Evolutionary conservation across 2,329 filamentous ascomycete species (phyloP).

Genomic region (Xylaria sp.): DNA sequence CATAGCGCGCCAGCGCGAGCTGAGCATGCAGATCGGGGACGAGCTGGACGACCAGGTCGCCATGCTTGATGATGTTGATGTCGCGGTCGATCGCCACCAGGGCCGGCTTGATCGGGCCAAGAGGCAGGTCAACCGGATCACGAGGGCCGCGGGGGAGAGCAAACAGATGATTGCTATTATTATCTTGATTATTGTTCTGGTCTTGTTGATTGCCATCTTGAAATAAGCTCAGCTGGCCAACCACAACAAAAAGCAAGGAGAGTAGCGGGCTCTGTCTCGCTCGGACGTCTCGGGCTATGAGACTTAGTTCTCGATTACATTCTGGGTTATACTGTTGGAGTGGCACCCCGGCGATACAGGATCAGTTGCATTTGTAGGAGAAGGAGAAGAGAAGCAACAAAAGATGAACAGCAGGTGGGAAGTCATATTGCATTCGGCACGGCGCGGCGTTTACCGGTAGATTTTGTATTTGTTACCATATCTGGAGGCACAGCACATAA

Average conservation of each 20-base stretch:
- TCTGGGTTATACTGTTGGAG: background rate
- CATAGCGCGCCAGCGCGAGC: slow-evolving; percentile 86
- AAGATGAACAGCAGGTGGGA: background rate
- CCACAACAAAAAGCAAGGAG: background rate
- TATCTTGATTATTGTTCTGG: slow-evolving; percentile 78
- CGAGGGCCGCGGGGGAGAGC: slow-evolving; percentile 78
- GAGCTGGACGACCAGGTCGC: slow-evolving; percentile 91
- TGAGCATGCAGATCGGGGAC: slow-evolving; percentile 95
- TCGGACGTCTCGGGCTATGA: background rate
- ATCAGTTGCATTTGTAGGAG: slow-evolving; percentile 6
- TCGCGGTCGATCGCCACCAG: slow-evolving; percentile 80
- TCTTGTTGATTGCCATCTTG: slow-evolving; percentile 81
- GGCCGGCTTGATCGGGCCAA: slow-evolving; percentile 76
- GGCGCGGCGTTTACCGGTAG: slow-evolving; percentile 37
- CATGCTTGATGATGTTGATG: slow-evolving; percentile 88
- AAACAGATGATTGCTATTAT: slow-evolving; percentile 86
- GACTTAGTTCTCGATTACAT: background rate
- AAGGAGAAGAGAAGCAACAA: background rate
- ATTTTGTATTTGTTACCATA: slow-evolving; percentile 24
- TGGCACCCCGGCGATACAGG: background rate
- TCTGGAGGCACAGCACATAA: slow-evolving; percentile 18
- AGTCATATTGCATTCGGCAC: slow-evolving; percentile 34
- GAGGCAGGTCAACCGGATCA: slow-evolving; percentile 72
- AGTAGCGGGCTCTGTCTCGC: no score
- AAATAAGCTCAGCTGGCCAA: slow-evolving; percentile 56